A percentile compares a stretch with the other conserved stretches of the same genome.
phyloP scores from a whole-genome alignment of 2,329 filamentous ascomycete species.

The Aspergillus aculeatinus region DNA sequence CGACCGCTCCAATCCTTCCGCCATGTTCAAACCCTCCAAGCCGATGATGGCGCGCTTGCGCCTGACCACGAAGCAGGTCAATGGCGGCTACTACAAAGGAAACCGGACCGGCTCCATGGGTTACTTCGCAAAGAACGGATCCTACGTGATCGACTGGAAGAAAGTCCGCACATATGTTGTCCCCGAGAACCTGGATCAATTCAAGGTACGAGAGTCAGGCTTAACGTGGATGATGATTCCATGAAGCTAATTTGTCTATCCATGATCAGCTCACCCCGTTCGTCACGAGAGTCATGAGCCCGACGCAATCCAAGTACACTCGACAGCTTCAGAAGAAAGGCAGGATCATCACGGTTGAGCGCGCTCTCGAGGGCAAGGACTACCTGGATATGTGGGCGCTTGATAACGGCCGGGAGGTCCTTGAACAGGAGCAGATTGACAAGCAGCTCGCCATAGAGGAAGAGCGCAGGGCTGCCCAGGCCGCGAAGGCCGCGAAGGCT shows the following conservation, averaged over 20 bases:
- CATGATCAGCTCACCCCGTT: constrained; percentile 45
- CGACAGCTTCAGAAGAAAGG: constrained; percentile 33
- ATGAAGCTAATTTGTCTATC: constrained; percentile 38
- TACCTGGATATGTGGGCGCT: constrained; percentile 42
- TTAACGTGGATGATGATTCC: too few relatives aligned
- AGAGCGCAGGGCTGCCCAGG: background rate
- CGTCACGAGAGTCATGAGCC: constrained; percentile 43
- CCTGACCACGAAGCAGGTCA: constrained; percentile 90
- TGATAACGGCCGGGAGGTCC: constrained; percentile 36
- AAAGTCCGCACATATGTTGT: constrained; percentile 92
- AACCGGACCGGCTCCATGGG: constrained; percentile 87
- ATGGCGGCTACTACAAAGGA: constrained; percentile 96
- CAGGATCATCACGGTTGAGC: constrained; percentile 25
- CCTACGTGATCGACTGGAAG: constrained; percentile 75
- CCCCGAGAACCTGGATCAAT: constrained; percentile 66
- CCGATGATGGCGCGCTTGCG: constrained; percentile 69
- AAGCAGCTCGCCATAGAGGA: constrained; percentile 6
- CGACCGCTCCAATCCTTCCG: constrained; percentile 10
- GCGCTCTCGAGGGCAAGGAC: constrained; percentile 36
- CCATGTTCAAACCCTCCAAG: constrained; percentile 46
- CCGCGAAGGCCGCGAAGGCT: background rate
- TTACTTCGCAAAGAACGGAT: constrained; percentile 61
- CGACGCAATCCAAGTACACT: constrained; percentile 35
- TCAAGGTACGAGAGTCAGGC: constrained; percentile 58
- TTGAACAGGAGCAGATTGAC: constrained; percentile 26